phyloP scores from a whole-genome alignment of 345 rosid genomes.

The Lumnitzera racemosa region DNA sequence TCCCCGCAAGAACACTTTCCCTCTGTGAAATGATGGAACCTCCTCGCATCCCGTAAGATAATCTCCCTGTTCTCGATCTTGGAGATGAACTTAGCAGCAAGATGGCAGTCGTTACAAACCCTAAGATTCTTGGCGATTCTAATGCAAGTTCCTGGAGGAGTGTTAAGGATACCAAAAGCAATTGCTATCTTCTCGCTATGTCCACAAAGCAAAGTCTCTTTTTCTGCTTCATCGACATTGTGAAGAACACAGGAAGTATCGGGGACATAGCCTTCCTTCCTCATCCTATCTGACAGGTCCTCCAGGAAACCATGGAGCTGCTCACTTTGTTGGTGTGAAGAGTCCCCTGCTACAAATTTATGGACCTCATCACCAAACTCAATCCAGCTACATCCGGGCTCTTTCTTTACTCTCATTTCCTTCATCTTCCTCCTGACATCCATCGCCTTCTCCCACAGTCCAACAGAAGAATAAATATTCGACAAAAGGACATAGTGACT shows the following conservation, averaged over 20 bases:
- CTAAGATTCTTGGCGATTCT: conserved; percentile 84
- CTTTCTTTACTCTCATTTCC: conserved; percentile 75
- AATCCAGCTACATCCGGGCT: conserved; percentile 95
- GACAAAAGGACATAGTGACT: conserved; percentile 90
- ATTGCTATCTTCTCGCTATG: conserved; percentile 89
- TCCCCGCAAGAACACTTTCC: conserved; percentile 81
- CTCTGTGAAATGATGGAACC: conserved; percentile 80
- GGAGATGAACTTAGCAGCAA: conserved; percentile 66
- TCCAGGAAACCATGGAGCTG: conserved; percentile 48
- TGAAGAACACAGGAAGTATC: conserved; percentile 88
- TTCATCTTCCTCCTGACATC: conserved; percentile 68
- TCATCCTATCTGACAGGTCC: conserved; percentile 56
- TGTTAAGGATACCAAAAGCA: conserved; percentile 75
- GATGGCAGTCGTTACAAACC: conserved; percentile 83
- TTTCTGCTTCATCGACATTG: conserved; percentile 64
- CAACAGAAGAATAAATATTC: conserved; percentile 70
- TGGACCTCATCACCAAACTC: conserved; percentile 70
- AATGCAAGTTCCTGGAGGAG: conserved; percentile 59
- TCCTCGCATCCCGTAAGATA: conserved; percentile 69
- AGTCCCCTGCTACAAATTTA: conserved; percentile 74
- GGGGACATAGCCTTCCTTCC: conserved; percentile 70
- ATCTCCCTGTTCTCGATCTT: conserved; percentile 61
- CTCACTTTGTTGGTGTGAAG: conserved; percentile 66
- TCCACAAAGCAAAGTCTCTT: conserved; percentile 73
- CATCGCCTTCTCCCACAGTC: conserved; percentile 74